Percentiles rank a stretch among this genome's conserved stretches.
phyloP scores from a whole-genome alignment of 2,329 filamentous ascomycete genomes.

The Fusarium hostae region DNA sequence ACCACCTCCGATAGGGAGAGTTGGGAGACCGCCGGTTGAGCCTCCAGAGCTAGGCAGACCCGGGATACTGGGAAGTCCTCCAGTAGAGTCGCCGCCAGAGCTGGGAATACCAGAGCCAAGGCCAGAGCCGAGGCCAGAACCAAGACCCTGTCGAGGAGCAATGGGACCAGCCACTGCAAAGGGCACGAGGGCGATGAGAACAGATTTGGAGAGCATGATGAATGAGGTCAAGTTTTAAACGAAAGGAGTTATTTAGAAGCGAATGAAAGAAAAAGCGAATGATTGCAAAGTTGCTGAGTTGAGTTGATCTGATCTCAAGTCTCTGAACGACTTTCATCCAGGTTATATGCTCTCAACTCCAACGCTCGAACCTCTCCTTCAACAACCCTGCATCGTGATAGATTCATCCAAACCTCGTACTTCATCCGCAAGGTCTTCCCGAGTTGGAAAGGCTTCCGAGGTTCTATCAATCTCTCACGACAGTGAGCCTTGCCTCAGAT shows the following conservation, averaged over 20 bases:
- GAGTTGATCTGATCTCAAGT: conserved; percentile 19
- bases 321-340: neutral
- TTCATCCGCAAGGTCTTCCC: conserved; percentile 30
- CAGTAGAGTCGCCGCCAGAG: neutral
- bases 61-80: conserved; percentile 1
- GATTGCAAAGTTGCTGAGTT: conserved; percentile 16
- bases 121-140: conserved; percentile 1
- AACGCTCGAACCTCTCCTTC: conserved; percentile 18
- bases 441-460: conserved; percentile 28
- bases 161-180: conserved; percentile 41
- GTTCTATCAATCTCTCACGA: conserved; percentile 15
- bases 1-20: neutral
- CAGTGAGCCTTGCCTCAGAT: conserved; percentile 17
- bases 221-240: conserved; percentile 5
- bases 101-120: conserved; percentile 7
- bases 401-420: conserved; percentile 3
- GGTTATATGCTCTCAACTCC: conserved; percentile 23
- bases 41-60: neutral
- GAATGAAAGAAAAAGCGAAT: conserved; percentile 14
- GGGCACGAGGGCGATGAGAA: conserved; percentile 39
- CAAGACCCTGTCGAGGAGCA: conserved; percentile 15
- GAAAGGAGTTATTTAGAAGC: conserved; percentile 14
- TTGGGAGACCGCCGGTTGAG: neutral
- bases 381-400: neutral
- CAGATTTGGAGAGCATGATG: conserved; percentile 36